These are phyloP conservation scores for Oehlia diaphana DNA, from an alignment of 192 early-diverging fungal genomes.

Conservation along the genomic window DNA sequence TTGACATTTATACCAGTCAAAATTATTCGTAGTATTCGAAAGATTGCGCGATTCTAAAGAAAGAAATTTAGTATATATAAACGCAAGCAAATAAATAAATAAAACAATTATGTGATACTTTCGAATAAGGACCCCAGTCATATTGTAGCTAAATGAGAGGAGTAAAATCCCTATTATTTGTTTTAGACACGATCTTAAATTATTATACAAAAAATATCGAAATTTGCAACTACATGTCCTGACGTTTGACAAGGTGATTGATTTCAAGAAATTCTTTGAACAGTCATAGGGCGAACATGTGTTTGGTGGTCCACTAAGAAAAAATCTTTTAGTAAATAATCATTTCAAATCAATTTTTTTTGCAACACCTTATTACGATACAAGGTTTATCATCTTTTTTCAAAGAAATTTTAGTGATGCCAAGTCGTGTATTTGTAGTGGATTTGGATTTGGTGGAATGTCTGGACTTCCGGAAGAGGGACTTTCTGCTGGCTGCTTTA, in stretches of 20 bases:
- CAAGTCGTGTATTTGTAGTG: too few relatives aligned
- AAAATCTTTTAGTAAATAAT: too few relatives aligned
- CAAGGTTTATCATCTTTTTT: too few relatives aligned
- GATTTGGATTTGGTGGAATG: too few relatives aligned
- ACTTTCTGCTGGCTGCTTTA: too few relatives aligned
- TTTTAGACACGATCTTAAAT: background rate
- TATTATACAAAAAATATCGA: conserved; percentile 7
- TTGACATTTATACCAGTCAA: background rate
- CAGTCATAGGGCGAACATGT: background rate
- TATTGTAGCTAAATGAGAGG: background rate
- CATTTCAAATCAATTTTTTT: too few relatives aligned
- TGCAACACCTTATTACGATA: too few relatives aligned
- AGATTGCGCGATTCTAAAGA: background rate
- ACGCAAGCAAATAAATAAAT: too few relatives aligned
- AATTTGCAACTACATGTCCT: background rate
- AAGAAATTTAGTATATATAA: background rate
- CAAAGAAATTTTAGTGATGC: too few relatives aligned
- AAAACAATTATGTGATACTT: background rate
- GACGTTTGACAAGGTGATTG: conserved; percentile 15
- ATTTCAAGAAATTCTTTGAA: conserved; percentile 19
- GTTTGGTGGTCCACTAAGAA: conserved; percentile 1
- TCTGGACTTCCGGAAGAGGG: too few relatives aligned
- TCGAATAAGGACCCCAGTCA: conserved; percentile 5
- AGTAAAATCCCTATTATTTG: background rate
- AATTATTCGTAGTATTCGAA: background rate